A percentile compares a stretch with the other conserved stretches of the same genome.
phyloP scores from a whole-genome alignment of 768 basidiomycete genomes.

The Auriscalpium vulgare region DNA sequence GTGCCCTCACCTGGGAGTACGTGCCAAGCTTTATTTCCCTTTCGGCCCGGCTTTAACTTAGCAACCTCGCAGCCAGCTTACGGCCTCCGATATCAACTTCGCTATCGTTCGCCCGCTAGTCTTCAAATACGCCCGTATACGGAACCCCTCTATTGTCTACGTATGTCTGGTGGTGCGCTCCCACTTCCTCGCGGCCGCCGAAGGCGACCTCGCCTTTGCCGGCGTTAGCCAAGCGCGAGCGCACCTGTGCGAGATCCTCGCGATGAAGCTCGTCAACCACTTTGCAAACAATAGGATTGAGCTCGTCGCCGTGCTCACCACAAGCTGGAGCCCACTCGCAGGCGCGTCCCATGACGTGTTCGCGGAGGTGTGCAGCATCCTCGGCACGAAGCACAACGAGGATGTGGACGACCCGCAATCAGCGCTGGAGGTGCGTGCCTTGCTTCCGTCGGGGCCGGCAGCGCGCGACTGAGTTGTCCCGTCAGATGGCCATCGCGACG shows the following conservation, averaged over 20 bases:
- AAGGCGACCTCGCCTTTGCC: slow-evolving; percentile 68
- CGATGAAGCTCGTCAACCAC: slow-evolving; percentile 74
- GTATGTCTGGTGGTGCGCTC: slow-evolving; percentile 71
- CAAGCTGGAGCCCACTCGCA: slow-evolving; percentile 77
- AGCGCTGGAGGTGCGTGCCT: slow-evolving; percentile 68
- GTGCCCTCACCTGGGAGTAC: slow-evolving; percentile 74
- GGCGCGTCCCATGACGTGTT: slow-evolving; percentile 64
- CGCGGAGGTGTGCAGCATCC: slow-evolving; percentile 50
- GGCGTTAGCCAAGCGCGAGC: slow-evolving; percentile 66
- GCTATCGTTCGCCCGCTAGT: slow-evolving; percentile 72
- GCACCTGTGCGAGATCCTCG: slow-evolving; percentile 78
- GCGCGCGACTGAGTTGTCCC: neutral
- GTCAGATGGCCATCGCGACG: slow-evolving; percentile 83
- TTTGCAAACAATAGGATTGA: slow-evolving; percentile 74
- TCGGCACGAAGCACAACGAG: slow-evolving; percentile 43
- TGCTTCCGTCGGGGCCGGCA: neutral
- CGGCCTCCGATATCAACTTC: slow-evolving; percentile 78
- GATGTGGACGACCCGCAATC: slow-evolving; percentile 67
- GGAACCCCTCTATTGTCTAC: slow-evolving; percentile 66
- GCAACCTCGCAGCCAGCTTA: slow-evolving; percentile 52
- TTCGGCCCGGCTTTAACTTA: slow-evolving; percentile 4
- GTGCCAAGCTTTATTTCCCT: slow-evolving; percentile 22
- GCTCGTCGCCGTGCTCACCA: slow-evolving; percentile 71
- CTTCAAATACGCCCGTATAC: slow-evolving; percentile 66
- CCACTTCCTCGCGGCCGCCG: slow-evolving; percentile 66